phyloP scores from a whole-genome alignment of 2,329 filamentous ascomycete genomes.

The Monilinia aucupariae region DNA sequence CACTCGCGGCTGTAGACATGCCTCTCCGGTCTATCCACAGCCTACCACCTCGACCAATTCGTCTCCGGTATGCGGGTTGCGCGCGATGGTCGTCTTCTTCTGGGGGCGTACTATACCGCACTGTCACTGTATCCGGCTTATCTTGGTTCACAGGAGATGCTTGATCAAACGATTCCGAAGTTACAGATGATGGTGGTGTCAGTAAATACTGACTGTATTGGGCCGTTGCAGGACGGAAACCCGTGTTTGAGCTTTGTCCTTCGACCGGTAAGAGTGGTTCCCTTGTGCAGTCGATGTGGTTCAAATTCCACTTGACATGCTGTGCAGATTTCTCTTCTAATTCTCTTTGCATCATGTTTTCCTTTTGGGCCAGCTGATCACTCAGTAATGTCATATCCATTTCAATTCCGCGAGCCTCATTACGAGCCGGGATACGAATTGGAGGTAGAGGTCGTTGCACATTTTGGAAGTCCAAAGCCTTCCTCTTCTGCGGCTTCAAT shows the following conservation, averaged over 20 bases:
- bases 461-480: slow-evolving; percentile 52
- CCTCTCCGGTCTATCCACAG: slow-evolving; percentile 83
- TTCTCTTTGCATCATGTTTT: slow-evolving; percentile 72
- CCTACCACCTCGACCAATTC: slow-evolving; percentile 77
- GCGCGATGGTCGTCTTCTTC: slow-evolving; percentile 31
- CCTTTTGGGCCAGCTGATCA: slow-evolving; percentile 73
- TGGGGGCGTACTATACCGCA: slow-evolving; percentile 30
- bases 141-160: slow-evolving; percentile 29
- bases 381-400: slow-evolving; percentile 72
- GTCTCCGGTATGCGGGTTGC: slow-evolving; percentile 68
- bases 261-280: slow-evolving; percentile 75
- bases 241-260: slow-evolving; percentile 53
- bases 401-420: slow-evolving; percentile 67
- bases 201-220: slow-evolving; percentile 58
- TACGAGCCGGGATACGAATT: slow-evolving; percentile 62
- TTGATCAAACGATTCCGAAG: slow-evolving; percentile 36
- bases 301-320: slow-evolving; percentile 86
- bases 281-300: slow-evolving; percentile 82
- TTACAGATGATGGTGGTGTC: slow-evolving; percentile 52
- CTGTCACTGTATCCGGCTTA: slow-evolving; percentile 26
- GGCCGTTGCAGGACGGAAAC: slow-evolving; percentile 67
- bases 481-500: slow-evolving; percentile 63
- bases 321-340: slow-evolving; percentile 84
- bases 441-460: slow-evolving; percentile 57
- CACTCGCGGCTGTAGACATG: slow-evolving; percentile 48